phyloP scores from a whole-genome alignment of 345 rosid species.

The Balakata baccata region DNA sequence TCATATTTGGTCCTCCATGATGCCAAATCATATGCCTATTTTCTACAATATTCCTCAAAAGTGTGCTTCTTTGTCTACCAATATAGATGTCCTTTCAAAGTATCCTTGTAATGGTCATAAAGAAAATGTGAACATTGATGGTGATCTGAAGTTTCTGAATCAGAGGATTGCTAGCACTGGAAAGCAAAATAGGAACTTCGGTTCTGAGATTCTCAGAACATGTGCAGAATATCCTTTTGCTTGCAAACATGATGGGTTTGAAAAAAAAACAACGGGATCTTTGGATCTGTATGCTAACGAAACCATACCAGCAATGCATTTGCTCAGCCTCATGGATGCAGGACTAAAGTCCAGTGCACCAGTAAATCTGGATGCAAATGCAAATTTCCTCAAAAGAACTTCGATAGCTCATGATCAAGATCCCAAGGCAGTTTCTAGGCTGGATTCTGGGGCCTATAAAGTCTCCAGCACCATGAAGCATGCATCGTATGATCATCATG shows the following conservation, averaged over 20 bases:
- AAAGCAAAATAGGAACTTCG: conserved; percentile 46
- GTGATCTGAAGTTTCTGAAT: conserved; percentile 35
- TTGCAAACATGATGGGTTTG: conserved; percentile 47
- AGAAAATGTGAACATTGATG: conserved; percentile 31
- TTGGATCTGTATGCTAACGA: conserved; percentile 61
- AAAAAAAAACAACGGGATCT: conserved; percentile 34
- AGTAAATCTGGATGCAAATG: conserved; percentile 38
- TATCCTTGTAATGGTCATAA: conserved; percentile 30
- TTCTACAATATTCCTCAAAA: conserved; percentile 35
- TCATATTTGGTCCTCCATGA: conserved; percentile 46
- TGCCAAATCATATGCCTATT: conserved; percentile 46
- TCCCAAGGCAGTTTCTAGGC: conserved; percentile 42
- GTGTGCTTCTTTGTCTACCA: conserved; percentile 34
- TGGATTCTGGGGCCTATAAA: conserved; percentile 41
- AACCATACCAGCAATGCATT: conserved; percentile 83
- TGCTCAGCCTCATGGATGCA: conserved; percentile 92
- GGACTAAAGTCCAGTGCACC: conserved; percentile 48
- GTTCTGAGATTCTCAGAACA: conserved; percentile 35
- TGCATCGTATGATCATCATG: conserved; percentile 33
- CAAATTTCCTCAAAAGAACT: conserved; percentile 46
- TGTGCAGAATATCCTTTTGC: conserved; percentile 42
- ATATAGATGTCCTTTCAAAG: conserved; percentile 29
- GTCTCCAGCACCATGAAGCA: conserved; percentile 33
- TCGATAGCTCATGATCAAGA: conserved; percentile 43
- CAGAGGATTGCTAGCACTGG: conserved; percentile 38